Evolutionary conservation across 2,329 filamentous ascomycete species (phyloP), one percentile per base, ranked within the genome.

Genomic region (Scytalidium lignicola): DNA sequence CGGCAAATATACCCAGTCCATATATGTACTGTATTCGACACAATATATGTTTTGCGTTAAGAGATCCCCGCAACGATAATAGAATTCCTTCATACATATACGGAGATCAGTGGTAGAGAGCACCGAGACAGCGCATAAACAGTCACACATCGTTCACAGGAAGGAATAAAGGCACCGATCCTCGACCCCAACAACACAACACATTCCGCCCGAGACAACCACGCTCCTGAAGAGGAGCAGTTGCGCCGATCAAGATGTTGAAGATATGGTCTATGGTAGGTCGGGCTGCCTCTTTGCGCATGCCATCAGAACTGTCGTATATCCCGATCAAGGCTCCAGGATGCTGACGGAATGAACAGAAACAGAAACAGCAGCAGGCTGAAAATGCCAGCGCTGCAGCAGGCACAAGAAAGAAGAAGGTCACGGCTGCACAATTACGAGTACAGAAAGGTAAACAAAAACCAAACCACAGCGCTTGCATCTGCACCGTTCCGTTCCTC

Each of bases 221-320:
- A 13, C 6, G 32, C 32, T 37, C n/a, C n/a, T 13, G 32, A n/a
- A 37, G 10, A 37, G 32, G 12, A 37, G 12, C 10, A 37, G 32
- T 37, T 37, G 32, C 7, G 32, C 5, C 4, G 32, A 50, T 58
- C 74, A 91, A 75, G 66, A 97, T 97, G 93, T 80, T 96, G 78
- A 97, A 97, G 76, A 96, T 97, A 77, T 97, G 92, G 93, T 95
- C 90, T 63, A 96, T 97, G 92, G 90, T 95, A 76, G 46, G 78
- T 63, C 32, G 15, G 32, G n/a, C 32, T 32, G 22, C 3, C 23
- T 26, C 23, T 26, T 5, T 10, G 23, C 10, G 23, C 19, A n/a
- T 22, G 39, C 18, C 18, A 20, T 12, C 32, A 9, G 7, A 19
- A 18, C 10, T 29, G 48, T 52, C 51, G 64, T 64, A 29, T 59